Base-by-base conservation (phyloP, 257 asterid species). In the Nemophila menziesii region DNA sequence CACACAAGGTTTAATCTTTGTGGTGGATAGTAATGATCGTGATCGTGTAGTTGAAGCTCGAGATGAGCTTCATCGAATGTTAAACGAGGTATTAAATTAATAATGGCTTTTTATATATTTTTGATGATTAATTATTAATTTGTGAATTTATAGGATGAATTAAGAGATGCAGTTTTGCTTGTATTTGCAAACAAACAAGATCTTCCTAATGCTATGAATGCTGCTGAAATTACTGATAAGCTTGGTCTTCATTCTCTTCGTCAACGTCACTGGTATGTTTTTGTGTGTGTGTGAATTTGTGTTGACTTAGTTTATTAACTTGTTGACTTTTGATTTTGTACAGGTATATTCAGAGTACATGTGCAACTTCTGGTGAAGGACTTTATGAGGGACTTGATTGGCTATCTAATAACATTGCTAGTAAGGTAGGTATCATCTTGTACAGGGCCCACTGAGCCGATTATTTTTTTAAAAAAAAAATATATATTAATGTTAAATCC, bases 1-100 rank as follows among this genome's bases (percentile, higher is more conserved):
- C 68, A 80, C 87, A 15, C 93, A 80, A 69, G 93, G 93, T 46
- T 74, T 80, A 51, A 80, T 80, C 50, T 80, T 80, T 47, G 93
- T 80, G 51, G 93, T 80, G 19, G 93, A 80, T 46, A 80, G 93
- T 44, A 80, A 80, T 57, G 93, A 80, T 57, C 73, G 93, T 16
- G 93, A 80, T 49, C 93, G 93, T 80, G 86, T 68, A 42, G 86
- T 80, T 68, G 92, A 79, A 64, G 92, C 92, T 47, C 73, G 92
- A 64, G 92, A 80, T 33, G 93, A 80, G 67, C 74, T 80, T 60
- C 93, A 80, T 52, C 67, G 93, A 51, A 80, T 80, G 93, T 55
- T 80, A 54, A 80, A 80, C 53, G 89, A 80, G 89, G 93, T 80
- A 66, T 50, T 41, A 21, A 47, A 49, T 11, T 16, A 8, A 22